A percentile compares a stretch with the other conserved stretches of the same genome.
phyloP scores from a whole-genome alignment of 306 rosid species.

The Quercus ilex region DNA sequence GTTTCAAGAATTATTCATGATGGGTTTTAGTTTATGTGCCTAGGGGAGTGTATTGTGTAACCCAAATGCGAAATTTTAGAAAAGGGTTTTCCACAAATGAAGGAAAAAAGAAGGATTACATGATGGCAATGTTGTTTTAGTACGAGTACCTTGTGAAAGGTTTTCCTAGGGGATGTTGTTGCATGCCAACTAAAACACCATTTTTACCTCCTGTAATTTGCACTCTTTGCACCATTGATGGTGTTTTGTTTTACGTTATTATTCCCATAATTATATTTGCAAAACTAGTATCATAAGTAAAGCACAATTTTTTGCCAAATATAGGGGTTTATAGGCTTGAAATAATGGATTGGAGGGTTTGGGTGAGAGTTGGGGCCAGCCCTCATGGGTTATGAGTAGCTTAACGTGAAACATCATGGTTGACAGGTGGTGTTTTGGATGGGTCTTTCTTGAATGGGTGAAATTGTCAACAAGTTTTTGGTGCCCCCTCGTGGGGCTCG shows the following conservation, averaged over 20 bases:
- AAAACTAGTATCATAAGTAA: slow-evolving; percentile 33
- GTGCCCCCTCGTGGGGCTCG: slow-evolving; percentile 41
- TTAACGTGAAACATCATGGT: slow-evolving; percentile 70
- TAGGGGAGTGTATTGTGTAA: too few species aligned
- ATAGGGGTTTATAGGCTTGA: slow-evolving; percentile 23
- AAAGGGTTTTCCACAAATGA: neutral
- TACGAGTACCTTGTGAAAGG: slow-evolving; percentile 20
- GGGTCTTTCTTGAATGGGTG: slow-evolving; percentile 29
- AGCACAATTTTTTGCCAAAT: slow-evolving; percentile 24
- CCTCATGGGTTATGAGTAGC: slow-evolving; percentile 75
- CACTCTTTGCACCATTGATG: slow-evolving; percentile 33
- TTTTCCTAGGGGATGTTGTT: neutral
- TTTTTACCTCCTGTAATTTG: slow-evolving; percentile 21
- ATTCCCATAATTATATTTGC: slow-evolving; percentile 36
- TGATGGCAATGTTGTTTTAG: slow-evolving; percentile 12
- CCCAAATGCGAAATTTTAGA: neutral
- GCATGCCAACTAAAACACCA: slow-evolving; percentile 1
- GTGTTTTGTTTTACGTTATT: slow-evolving; percentile 49
- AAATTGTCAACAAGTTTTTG: slow-evolving; percentile 22
- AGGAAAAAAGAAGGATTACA: slow-evolving; percentile 6
- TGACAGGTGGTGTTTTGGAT: slow-evolving; percentile 46
- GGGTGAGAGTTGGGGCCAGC: slow-evolving; percentile 35
- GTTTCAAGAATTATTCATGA: neutral
- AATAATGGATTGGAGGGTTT: slow-evolving; percentile 27
- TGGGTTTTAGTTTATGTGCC: slow-evolving; percentile 8